Evolutionary conservation across 129 eudicot species (phyloP), one percentile per base, ranked within the genome.

Genomic region (Lonicera japonica): DNA sequence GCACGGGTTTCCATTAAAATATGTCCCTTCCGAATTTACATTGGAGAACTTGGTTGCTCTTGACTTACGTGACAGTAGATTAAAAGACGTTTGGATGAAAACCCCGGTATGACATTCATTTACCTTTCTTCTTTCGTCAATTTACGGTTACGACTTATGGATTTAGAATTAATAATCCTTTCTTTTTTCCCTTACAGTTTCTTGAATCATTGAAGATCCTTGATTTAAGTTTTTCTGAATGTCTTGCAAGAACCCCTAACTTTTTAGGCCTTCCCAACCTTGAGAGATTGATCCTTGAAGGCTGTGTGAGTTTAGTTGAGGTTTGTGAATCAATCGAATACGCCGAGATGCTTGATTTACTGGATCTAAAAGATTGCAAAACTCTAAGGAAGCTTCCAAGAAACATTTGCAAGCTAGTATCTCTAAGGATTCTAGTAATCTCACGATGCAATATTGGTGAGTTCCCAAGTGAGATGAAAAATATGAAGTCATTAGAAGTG

Each of bases 171-270:
- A 10, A 8, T 11, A 6, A 6, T 29, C 36, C 36, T 10, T 1
- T 11, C 13, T 14, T 14, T 43, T 14, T 14, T 10, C 13, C 16
- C 50, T 1, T 43, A 23, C 69, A 64, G 69, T 45, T 48, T 19
- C 69, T 64, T 12, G 18, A 16, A 4, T 25, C 45, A 5, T 52
- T 64, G 46, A 64, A 64, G 45, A 51, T 64, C 18, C 69, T 64
- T 50, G 17, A 64, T 48, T 58, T 64, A 11, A 64, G 69, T 54
- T 16, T 25, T 18, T 65, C 70, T 10, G 7, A 13, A 1, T 13
- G 19, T 9, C 61, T 65, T 18, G 13, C 25, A 11, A 52, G 18
- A 18, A 65, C 51, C 18, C 61, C 34, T 5, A 25, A 65, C 52
- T 36, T 53, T n/a, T 29, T 40, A 17, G 20, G 25, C 14, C 61